These are phyloP conservation scores for Coprinopsis strossmayeri DNA, from an alignment of 768 basidiomycete genomes.

Conservation along the genomic window DNA sequence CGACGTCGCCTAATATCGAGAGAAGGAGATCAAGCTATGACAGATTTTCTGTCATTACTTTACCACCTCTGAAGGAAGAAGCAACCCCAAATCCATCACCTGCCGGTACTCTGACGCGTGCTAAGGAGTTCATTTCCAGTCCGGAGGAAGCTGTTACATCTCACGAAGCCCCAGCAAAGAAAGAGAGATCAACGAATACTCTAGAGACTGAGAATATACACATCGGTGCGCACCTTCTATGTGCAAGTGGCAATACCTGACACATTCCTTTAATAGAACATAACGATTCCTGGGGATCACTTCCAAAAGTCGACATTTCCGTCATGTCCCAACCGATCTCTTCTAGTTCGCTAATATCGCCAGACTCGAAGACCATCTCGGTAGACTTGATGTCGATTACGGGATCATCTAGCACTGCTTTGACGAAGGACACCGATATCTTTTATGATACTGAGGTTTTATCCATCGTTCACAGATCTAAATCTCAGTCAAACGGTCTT, in stretches of 20 bases:
- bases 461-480: slow-evolving; percentile 62
- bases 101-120: slow-evolving; percentile 42
- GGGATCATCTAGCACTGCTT: slow-evolving; percentile 39
- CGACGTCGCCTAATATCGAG: slow-evolving; percentile 30
- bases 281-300: slow-evolving; percentile 36
- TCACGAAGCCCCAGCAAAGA: too few relatives aligned
- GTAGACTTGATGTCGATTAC: slow-evolving; percentile 62
- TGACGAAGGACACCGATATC: slow-evolving; percentile 40
- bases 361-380: slow-evolving; percentile 53
- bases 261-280: slow-evolving; percentile 3
- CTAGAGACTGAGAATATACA: background rate
- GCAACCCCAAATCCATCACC: slow-evolving; percentile 53
- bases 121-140: slow-evolving; percentile 1
- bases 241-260: background rate
- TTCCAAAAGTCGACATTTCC: slow-evolving; percentile 45
- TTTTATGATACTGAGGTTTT: slow-evolving; percentile 75
- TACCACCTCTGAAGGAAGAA: slow-evolving; percentile 68
- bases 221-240: background rate
- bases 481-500: slow-evolving; percentile 57
- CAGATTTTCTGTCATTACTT: slow-evolving; percentile 51
- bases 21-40: slow-evolving; percentile 64
- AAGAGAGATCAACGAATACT: too few relatives aligned
- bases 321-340: slow-evolving; percentile 30
- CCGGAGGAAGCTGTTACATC: too few relatives aligned
- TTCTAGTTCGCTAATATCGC: slow-evolving; percentile 17